phyloP scores from a whole-genome alignment of 2,329 filamentous ascomycete genomes.

The Cladophialophora psammophila region DNA sequence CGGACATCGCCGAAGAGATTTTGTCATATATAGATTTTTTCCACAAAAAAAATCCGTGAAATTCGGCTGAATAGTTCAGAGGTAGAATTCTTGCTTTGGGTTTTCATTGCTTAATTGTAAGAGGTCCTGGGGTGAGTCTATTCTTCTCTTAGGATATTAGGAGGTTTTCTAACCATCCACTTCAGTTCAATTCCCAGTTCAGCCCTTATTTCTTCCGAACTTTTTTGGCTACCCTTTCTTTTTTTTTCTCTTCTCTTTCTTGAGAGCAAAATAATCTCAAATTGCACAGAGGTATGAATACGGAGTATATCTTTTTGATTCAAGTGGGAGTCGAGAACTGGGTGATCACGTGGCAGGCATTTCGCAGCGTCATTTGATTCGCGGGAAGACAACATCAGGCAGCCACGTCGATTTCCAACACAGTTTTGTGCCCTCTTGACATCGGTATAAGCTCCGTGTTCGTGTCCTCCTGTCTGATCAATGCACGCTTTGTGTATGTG shows the following conservation, averaged over 20 bases:
- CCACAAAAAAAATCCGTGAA: background rate
- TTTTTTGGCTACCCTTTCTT: background rate
- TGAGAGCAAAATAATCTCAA: background rate
- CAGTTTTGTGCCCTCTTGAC: background rate
- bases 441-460: background rate
- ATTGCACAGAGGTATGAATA: background rate
- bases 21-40: background rate
- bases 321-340: background rate
- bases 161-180: background rate
- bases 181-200: conserved; percentile 41
- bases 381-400: background rate
- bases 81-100: conserved; percentile 43
- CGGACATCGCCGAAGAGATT: background rate
- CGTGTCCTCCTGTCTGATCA: background rate
- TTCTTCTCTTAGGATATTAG: too few relatives aligned
- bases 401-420: background rate
- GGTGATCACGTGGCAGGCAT: conserved; percentile 1
- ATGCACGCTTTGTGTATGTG: background rate
- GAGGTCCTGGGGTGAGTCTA: conserved; percentile 39
- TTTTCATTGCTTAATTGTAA: conserved; percentile 35
- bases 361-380: background rate
- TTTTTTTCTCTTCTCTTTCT: background rate
- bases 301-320: background rate
- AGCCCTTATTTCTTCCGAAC: conserved; percentile 30
- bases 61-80: conserved; percentile 38